phyloP scores from a whole-genome alignment of 2,329 filamentous ascomycete genomes.

The Colletotrichum gloeosporioides region DNA sequence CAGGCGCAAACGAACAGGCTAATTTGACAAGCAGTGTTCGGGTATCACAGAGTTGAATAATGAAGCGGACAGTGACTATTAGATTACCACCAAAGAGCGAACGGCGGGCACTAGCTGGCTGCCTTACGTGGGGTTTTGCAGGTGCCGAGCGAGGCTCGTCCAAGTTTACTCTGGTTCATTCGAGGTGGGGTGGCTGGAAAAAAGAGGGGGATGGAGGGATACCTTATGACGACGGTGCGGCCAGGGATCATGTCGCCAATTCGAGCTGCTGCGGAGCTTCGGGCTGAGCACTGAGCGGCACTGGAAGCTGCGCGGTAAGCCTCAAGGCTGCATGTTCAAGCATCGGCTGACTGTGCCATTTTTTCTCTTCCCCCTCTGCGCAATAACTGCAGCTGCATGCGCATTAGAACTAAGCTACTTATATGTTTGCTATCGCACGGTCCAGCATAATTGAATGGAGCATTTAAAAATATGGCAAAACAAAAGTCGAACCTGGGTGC shows the following conservation, averaged over 20 bases:
- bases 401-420: background rate
- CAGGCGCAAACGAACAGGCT: background rate
- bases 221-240: constrained; percentile 6
- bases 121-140: background rate
- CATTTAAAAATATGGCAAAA: background rate
- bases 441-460: background rate
- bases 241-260: background rate
- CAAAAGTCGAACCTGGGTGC: constrained; percentile 29
- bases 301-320: background rate
- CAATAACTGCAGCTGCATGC: background rate
- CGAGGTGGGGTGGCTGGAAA: background rate
- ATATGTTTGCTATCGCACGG: background rate
- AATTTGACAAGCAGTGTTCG: background rate
- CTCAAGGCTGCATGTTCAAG: background rate
- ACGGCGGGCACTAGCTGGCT: background rate
- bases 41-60: background rate
- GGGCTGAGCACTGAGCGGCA: background rate
- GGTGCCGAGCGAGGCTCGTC: background rate
- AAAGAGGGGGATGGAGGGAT: constrained; percentile 4
- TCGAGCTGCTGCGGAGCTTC: background rate
- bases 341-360: background rate
- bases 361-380: background rate
- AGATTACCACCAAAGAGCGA: background rate
- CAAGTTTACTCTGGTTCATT: background rate
- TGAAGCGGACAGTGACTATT: background rate